Evolutionary conservation across 2,329 filamentous ascomycete genomes (phyloP).

Genomic region (Fusarium siculi): DNA sequence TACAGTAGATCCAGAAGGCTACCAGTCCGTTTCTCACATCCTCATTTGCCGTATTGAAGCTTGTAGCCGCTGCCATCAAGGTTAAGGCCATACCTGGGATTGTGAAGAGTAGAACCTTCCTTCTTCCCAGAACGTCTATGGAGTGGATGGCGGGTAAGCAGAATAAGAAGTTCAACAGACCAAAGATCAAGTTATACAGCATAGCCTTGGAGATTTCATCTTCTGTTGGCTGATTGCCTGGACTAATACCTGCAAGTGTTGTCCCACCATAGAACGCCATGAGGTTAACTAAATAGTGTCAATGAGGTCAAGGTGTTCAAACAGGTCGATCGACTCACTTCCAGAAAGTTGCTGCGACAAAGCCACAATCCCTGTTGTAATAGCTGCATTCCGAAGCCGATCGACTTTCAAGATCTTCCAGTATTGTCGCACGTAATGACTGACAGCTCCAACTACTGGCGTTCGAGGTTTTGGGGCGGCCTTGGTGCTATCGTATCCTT

Average conservation of each 20-base stretch:
- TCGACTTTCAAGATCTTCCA: not conserved
- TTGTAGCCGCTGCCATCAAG: not conserved
- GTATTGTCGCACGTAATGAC: not conserved
- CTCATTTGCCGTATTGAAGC: not conserved
- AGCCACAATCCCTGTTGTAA: not conserved
- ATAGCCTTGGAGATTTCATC: not conserved
- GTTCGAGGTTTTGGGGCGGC: not conserved
- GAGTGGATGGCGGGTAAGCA: not conserved
- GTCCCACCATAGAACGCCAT: not conserved
- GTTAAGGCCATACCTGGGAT: not conserved
- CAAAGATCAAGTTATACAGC: not conserved
- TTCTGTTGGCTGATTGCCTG: not conserved
- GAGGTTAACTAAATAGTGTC: not conserved
- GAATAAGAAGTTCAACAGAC: not conserved
- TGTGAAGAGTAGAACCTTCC: not conserved
- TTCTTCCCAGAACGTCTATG: not conserved
- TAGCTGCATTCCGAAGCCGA: not conserved
- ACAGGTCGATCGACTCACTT: not conserved
- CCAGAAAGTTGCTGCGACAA: not conserved
- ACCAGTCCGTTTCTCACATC: not conserved
- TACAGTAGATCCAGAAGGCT: not conserved
- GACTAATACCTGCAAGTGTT: not conserved
- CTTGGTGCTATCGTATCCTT: not conserved
- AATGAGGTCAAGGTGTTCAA: fast-evolving
- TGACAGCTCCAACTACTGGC: not conserved